Conservation (phyloP, 306 rosid species). For the Senna tora region DNA sequence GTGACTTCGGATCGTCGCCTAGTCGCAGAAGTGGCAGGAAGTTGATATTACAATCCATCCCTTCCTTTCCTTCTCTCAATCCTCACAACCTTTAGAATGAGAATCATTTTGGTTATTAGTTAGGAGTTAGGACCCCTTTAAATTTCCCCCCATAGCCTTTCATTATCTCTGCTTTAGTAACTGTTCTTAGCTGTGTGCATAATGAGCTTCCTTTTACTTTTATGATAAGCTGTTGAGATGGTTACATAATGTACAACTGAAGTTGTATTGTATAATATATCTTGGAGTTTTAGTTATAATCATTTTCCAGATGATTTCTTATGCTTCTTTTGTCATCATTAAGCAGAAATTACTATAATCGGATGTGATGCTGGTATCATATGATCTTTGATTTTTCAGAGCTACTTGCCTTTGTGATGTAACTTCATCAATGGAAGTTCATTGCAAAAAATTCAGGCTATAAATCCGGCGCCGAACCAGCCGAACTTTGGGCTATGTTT, state of each 20-base stretch:
- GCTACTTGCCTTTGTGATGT: neutral
- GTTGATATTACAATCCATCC: slow-evolving; percentile 76
- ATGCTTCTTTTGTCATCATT: neutral
- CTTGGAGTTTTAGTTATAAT: slow-evolving; percentile 15
- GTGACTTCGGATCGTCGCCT: slow-evolving; percentile 61
- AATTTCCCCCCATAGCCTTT: no score
- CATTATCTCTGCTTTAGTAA: slow-evolving; percentile 28
- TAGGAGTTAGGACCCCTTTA: neutral
- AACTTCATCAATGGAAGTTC: neutral
- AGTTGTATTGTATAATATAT: slow-evolving; percentile 53
- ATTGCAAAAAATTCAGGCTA: neutral
- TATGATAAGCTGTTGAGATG: slow-evolving; percentile 45
- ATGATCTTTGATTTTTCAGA: neutral
- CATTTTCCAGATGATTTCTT: slow-evolving; percentile 2
- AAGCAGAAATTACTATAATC: slow-evolving; percentile 3
- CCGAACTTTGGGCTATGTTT: no score
- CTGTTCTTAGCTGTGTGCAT: slow-evolving; percentile 41
- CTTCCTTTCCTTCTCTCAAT: slow-evolving; percentile 89
- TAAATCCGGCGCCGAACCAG: neutral
- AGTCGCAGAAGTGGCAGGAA: slow-evolving; percentile 77
- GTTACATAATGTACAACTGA: slow-evolving; percentile 46
- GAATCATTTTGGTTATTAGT: slow-evolving; percentile 15
- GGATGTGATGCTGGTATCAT: slow-evolving; percentile 1
- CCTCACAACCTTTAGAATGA: slow-evolving; percentile 52
- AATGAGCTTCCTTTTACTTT: slow-evolving; percentile 39